A percentile compares a stretch with the other conserved stretches of the same genome.
These are phyloP conservation scores for Aspergillus japonicus DNA, from an alignment of 2,329 filamentous ascomycete genomes.

Conservation along the genomic window DNA sequence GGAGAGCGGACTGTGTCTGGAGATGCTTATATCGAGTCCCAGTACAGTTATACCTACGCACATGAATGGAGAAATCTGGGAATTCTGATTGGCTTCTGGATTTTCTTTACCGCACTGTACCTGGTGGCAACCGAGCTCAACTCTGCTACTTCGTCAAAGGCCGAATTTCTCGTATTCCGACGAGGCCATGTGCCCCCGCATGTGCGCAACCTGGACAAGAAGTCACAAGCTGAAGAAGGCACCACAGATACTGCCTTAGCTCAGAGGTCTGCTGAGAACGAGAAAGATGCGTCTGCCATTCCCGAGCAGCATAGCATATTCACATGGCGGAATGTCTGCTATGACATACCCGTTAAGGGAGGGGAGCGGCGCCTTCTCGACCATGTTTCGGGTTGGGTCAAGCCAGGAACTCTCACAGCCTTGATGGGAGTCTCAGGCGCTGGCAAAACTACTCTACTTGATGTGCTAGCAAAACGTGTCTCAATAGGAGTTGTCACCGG, in stretches of 20 bases:
- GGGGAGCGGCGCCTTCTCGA: constrained; percentile 54
- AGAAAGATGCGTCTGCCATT: constrained; percentile 25
- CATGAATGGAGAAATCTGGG: constrained; percentile 69
- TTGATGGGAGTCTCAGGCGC: constrained; percentile 64
- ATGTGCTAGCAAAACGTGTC: constrained; percentile 58
- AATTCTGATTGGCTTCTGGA: constrained; percentile 63
- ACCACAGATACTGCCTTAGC: constrained; percentile 17
- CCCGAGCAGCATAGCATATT: constrained; percentile 43
- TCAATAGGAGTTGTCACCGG: constrained; percentile 64
- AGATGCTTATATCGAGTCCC: constrained; percentile 58
- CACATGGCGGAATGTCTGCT: constrained; percentile 56
- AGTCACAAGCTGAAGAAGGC: constrained; percentile 18
- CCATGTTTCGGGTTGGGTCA: constrained; percentile 55
- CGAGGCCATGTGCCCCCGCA: constrained; percentile 52
- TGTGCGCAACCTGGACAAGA: constrained; percentile 27
- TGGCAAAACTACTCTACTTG: constrained; percentile 62
- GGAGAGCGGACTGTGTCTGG: constrained; percentile 58
- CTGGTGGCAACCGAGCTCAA: constrained; percentile 65
- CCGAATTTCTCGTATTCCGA: constrained; percentile 68
- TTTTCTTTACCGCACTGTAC: constrained; percentile 65
- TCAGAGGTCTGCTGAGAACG: constrained; percentile 12
- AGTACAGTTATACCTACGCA: constrained; percentile 57
- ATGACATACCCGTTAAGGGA: constrained; percentile 54
- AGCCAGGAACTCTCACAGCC: constrained; percentile 55
- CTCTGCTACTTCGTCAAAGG: constrained; percentile 61